phyloP scores from a whole-genome alignment of 176 grass and related monocot species.

The Alopecurus myosuroides region DNA sequence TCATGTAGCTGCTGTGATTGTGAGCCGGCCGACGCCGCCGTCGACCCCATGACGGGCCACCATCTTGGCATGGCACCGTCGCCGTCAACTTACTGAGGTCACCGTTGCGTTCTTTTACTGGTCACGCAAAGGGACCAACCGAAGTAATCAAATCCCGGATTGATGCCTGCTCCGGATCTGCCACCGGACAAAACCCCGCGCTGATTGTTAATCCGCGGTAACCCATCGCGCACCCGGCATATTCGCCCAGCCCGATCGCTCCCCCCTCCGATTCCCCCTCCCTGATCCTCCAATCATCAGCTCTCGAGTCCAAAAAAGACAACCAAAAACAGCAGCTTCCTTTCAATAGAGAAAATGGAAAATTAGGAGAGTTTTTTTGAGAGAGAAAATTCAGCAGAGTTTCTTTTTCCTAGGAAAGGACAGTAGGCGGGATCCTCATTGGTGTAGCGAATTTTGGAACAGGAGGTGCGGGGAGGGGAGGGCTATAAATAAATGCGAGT shows the following conservation, averaged over 20 bases:
- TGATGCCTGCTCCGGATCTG: not conserved
- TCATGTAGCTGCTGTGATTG: not conserved
- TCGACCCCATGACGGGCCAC: not conserved
- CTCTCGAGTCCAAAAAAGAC: not conserved
- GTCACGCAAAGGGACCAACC: not conserved
- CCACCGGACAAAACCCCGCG: not conserved
- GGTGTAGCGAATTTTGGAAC: not conserved
- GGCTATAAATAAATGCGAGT: constrained; percentile 1
- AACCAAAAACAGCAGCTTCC: not conserved
- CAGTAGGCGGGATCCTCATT: constrained; percentile 1
- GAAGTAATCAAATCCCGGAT: not conserved
- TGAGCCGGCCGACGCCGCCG: not conserved
- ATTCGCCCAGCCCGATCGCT: constrained; percentile 17
- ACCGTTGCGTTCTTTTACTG: not conserved
- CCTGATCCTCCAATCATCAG: not conserved
- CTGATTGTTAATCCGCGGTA: not conserved
- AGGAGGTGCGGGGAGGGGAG: too few species aligned
- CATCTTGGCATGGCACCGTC: constrained; percentile 12
- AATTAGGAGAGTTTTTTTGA: not conserved
- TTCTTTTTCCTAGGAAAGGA: not conserved
- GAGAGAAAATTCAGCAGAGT: not conserved
- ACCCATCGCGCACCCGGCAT: not conserved
- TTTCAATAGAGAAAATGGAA: not conserved
- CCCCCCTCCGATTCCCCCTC: not conserved
- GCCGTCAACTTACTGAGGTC: not conserved